These are phyloP conservation scores for Eragrostis nindensis DNA, from an alignment of 176 grass and related monocot species.

Conservation along the genomic window DNA sequence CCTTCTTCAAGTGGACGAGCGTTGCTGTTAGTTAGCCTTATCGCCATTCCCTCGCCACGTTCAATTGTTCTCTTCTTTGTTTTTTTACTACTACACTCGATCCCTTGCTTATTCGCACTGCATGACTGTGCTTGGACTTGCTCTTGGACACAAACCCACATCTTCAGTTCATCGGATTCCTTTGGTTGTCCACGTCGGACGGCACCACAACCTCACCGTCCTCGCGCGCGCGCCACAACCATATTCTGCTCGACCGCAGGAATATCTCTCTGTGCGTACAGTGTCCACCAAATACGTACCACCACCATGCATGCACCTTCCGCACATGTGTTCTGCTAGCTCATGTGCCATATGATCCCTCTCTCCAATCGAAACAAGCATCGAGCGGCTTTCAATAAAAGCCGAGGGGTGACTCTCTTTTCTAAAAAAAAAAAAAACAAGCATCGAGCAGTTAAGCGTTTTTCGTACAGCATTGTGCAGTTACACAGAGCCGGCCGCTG, in stretches of 20 bases:
- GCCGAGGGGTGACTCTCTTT: no score
- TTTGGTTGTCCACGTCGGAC: slow-evolving; percentile 9
- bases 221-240: neutral
- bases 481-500: no score
- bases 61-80: slow-evolving; percentile 19
- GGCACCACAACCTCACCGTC: neutral
- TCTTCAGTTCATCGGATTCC: slow-evolving; percentile 36
- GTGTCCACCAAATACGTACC: neutral
- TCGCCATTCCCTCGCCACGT: slow-evolving; percentile 14
- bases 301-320: neutral
- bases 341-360: slow-evolving; percentile 12
- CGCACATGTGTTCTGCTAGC: neutral
- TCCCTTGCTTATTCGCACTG: neutral
- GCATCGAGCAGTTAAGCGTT: neutral
- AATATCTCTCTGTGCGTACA: neutral
- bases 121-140: neutral
- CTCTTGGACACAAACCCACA: neutral
- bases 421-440: no score
- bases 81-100: neutral
- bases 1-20: neutral
- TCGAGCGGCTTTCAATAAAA: no score
- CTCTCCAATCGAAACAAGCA: neutral
- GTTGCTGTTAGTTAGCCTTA: neutral
- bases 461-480: neutral
- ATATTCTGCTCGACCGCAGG: slow-evolving; percentile 4